These are phyloP conservation scores for Ophiocordyceps robertsii DNA, from an alignment of 2,329 filamentous ascomycete species.

Conservation along the genomic window DNA sequence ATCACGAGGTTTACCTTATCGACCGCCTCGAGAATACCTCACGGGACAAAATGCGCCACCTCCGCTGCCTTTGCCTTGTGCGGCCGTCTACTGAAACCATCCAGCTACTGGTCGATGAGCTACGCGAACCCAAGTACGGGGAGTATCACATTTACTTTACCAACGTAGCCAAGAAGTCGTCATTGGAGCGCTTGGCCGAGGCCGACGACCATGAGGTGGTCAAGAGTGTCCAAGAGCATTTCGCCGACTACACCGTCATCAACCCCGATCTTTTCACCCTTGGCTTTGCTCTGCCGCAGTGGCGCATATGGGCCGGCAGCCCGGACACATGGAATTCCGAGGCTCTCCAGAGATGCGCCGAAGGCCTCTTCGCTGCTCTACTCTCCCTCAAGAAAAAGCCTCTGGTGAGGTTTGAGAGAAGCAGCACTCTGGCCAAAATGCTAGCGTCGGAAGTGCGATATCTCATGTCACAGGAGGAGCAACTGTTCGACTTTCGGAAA, in stretches of 20 bases:
- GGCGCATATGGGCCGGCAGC: conserved; percentile 66
- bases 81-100: conserved; percentile 87
- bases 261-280: conserved; percentile 89
- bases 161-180: conserved; percentile 94
- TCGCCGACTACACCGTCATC: conserved; percentile 88
- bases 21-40: conserved; percentile 84
- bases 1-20: conserved; percentile 95
- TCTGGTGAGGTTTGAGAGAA: conserved; percentile 84
- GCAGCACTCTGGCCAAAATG: conserved; percentile 82
- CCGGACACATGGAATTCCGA: conserved; percentile 89
- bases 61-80: conserved; percentile 85
- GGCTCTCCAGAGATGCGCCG: conserved; percentile 70
- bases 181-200: conserved; percentile 84
- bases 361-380: conserved; percentile 73
- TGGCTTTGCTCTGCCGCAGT: conserved; percentile 56
- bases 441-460: conserved; percentile 86
- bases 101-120: conserved; percentile 85
- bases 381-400: conserved; percentile 94
- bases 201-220: conserved; percentile 97
- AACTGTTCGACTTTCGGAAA: conserved; percentile 90
- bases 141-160: conserved; percentile 97
- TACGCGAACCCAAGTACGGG: conserved; percentile 91
- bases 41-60: conserved; percentile 94
- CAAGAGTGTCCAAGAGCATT: conserved; percentile 86
- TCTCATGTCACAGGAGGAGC: conserved; percentile 87